Evolutionary conservation across 1,139 yeast genomes (phyloP).

Genomic region (Suhomyces kunorum): DNA sequence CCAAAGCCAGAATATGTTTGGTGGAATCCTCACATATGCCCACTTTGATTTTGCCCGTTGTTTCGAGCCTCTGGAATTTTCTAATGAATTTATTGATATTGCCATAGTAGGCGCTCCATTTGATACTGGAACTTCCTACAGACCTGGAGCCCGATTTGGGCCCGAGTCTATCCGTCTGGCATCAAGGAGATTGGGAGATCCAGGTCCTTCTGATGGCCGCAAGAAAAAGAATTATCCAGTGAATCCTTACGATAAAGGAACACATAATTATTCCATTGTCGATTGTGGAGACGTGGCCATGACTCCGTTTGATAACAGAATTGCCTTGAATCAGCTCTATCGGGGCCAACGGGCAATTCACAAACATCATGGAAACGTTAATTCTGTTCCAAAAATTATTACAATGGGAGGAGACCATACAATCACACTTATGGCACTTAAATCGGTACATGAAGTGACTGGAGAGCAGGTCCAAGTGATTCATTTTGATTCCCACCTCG

Average conservation of each 20-base stretch:
- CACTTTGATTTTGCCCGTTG: constrained; percentile 43
- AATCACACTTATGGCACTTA: constrained; percentile 50
- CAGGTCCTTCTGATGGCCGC: constrained; percentile 24
- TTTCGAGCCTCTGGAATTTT: constrained; percentile 26
- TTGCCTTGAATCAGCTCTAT: constrained; percentile 54
- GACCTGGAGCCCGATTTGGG: constrained; percentile 55
- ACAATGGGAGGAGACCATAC: constrained; percentile 66
- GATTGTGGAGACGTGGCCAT: constrained; percentile 61
- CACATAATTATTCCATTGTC: constrained; percentile 39
- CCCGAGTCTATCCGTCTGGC: constrained; percentile 49
- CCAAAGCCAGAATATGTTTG: constrained; percentile 26
- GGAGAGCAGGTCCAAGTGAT: constrained; percentile 47
- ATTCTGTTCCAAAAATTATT: constrained; percentile 38
- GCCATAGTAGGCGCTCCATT: constrained; percentile 57
- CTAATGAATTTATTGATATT: constrained; percentile 33
- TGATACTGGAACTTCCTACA: constrained; percentile 50
- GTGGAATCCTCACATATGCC: constrained; percentile 51
- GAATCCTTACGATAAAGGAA: constrained; percentile 27
- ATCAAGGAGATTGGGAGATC: constrained; percentile 37
- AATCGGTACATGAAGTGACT: constrained; percentile 48
- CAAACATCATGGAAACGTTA: constrained; percentile 24
- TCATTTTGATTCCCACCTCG: constrained; percentile 61
- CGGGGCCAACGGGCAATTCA: constrained; percentile 53
- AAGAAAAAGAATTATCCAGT: constrained; percentile 14
- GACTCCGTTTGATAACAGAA: constrained; percentile 56